phyloP scores from a whole-genome alignment of 768 basidiomycete genomes.

The Boletus rufocinnamomeus region DNA sequence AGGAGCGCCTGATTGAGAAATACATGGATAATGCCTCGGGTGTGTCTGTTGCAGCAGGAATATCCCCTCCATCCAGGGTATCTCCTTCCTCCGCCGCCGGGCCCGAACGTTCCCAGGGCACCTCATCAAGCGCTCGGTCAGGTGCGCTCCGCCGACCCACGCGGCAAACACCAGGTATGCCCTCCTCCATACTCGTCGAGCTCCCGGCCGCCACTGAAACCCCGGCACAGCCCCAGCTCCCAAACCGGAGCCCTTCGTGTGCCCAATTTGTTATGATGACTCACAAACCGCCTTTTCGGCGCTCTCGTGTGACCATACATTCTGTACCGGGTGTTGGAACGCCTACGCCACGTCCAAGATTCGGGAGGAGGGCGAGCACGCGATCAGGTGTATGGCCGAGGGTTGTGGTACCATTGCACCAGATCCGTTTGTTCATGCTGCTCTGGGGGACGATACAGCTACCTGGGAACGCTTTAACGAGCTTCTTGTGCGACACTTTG shows the following conservation, averaged over 20 bases:
- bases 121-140: conserved; percentile 28
- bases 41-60: conserved; percentile 75
- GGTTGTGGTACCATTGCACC: conserved; percentile 66
- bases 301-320: conserved; percentile 82
- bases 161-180: conserved; percentile 32
- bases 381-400: conserved; percentile 80
- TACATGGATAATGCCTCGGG: conserved; percentile 90
- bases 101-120: conserved; percentile 36
- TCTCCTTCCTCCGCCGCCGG: conserved; percentile 29
- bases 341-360: conserved; percentile 81
- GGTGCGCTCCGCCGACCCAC: conserved; percentile 30
- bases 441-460: conserved; percentile 56
- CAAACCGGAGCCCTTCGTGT: conserved; percentile 64
- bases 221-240: conserved; percentile 22
- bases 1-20: conserved; percentile 92
- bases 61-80: conserved; percentile 40
- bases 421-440: conserved; percentile 59
- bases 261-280: conserved; percentile 94
- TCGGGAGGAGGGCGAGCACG: conserved; percentile 74
- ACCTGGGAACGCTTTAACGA: conserved; percentile 77
- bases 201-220: neutral
- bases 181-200: neutral
- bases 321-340: conserved; percentile 83
- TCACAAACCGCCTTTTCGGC: conserved; percentile 65
- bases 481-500: conserved; percentile 87